Conservation (phyloP, 1,284 basidiomycete species). For the Rhodotorula sp. region DNA sequence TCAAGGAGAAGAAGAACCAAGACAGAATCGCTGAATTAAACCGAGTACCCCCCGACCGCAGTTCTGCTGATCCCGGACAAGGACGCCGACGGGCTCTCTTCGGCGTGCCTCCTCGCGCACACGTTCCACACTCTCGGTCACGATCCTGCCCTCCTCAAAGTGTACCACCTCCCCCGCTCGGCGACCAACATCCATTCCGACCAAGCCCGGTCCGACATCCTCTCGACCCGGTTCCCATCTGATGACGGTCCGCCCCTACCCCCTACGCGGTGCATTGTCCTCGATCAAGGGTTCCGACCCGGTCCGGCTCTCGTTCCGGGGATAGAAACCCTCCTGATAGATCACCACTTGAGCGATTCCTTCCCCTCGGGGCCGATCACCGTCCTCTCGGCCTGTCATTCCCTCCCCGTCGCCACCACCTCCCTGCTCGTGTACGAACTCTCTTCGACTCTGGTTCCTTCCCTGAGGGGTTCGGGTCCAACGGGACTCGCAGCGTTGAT, state of each 20-base stretch:
- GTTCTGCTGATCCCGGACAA: slow-evolving; percentile 40
- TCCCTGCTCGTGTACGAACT: slow-evolving; percentile 40
- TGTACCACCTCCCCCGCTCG: slow-evolving; percentile 41
- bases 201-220: slow-evolving; percentile 24
- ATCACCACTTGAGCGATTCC: slow-evolving; percentile 40
- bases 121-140: slow-evolving; percentile 30
- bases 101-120: slow-evolving; percentile 32
- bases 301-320: slow-evolving; percentile 37
- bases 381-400: slow-evolving; percentile 39
- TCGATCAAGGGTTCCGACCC: slow-evolving; percentile 42
- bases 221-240: slow-evolving; percentile 14
- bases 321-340: slow-evolving; percentile 36
- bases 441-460: slow-evolving; percentile 24
- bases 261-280: slow-evolving; percentile 31
- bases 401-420: slow-evolving; percentile 41
- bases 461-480: neutral
- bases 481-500: slow-evolving; percentile 32
- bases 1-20: too few relatives aligned
- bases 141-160: slow-evolving; percentile 24
- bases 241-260: neutral
- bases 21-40: too few relatives aligned
- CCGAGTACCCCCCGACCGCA: too few relatives aligned
- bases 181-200: slow-evolving; percentile 30
- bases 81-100: slow-evolving; percentile 40
- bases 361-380: slow-evolving; percentile 28